A percentile compares a stretch with the other conserved stretches of the same genome.
phyloP scores from a whole-genome alignment of 345 rosid species.

The Salix suchowensis region DNA sequence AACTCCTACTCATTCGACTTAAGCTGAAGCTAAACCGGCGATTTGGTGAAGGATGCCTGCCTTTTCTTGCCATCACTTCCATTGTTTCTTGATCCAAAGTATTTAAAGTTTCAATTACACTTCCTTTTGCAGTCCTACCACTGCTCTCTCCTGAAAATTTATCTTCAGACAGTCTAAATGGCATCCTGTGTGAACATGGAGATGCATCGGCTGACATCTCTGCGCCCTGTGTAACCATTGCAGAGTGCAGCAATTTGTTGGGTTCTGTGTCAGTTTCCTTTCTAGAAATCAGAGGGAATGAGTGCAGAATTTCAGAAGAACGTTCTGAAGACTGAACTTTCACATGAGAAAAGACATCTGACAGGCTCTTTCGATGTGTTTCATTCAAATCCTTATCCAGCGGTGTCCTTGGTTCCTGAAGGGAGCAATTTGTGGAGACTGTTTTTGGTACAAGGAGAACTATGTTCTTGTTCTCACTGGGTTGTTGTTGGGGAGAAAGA shows the following conservation, averaged over 20 bases:
- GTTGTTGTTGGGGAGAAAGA: slow-evolving; percentile 24
- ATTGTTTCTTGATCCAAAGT: slow-evolving; percentile 39
- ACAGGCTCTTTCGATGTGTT: slow-evolving; percentile 23
- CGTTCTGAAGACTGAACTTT: slow-evolving; percentile 24
- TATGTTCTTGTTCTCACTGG: slow-evolving; percentile 34
- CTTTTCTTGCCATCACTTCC: slow-evolving; percentile 34
- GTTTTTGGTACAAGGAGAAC: slow-evolving; percentile 48
- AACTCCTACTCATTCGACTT: slow-evolving; percentile 64
- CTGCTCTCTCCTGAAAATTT: slow-evolving; percentile 15
- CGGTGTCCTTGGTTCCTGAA: slow-evolving; percentile 16
- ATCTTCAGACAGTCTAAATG: slow-evolving; percentile 11
- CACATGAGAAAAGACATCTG: slow-evolving; percentile 30
- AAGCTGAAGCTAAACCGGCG: slow-evolving; percentile 80
- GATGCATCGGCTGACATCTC: slow-evolving; percentile 32
- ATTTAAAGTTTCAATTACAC: slow-evolving; percentile 32
- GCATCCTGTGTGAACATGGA: slow-evolving; percentile 9
- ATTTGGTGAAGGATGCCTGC: slow-evolving; percentile 52
- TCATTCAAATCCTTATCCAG: slow-evolving; percentile 25
- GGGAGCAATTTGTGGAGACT: slow-evolving; percentile 20
- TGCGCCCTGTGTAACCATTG: slow-evolving; percentile 6
- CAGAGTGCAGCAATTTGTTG: slow-evolving; percentile 16
- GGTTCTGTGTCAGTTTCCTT: slow-evolving; percentile 25
- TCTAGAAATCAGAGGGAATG: slow-evolving; percentile 47
- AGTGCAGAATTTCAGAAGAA: slow-evolving; percentile 38
- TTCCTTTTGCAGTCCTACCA: slow-evolving; percentile 18